Evolutionary conservation across 2,329 filamentous ascomycete genomes (phyloP), one percentile per base, ranked within the genome.

Genomic region (Gliomastix tumulicola): DNA sequence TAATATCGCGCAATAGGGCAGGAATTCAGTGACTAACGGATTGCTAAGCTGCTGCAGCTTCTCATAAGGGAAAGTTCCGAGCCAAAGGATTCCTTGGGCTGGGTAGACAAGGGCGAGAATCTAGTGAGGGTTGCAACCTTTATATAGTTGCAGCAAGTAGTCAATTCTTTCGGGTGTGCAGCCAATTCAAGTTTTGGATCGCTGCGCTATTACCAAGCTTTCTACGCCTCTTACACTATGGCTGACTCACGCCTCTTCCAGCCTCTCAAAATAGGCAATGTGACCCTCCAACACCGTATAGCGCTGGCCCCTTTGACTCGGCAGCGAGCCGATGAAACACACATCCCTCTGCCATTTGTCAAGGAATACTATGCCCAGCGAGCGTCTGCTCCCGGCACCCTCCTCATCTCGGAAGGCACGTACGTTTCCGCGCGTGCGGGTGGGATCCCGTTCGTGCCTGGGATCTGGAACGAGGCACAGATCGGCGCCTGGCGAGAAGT

Each of bases 401-500:
- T 69, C 1, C 44, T 69, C 15, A 59, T 70, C 34, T 56, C 58
- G 2, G 65, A 69, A 37, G 65, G 65, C 65, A 38, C 73, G 71
- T 45, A 69, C 66, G 11, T 39, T 62, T 33, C 47, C 59, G 10
- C 32, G 3, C 19, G 15, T 9, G 19, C 32, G 13, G 6, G 32
- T 12, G 32, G 32, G 19, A 51, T 65, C 17, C 17, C 27, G 17
- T 36, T 36, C 30, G 66, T 69, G 0, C 77, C 79, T 0, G 78
- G 76, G 2, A 74, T 84, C 44, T 83, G 66, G 57, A 71, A 49
- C 28, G 54, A 68, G 0, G 66, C 62, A 7, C 79, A 83, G 41
- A 63, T 82, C 31, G 57, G 59, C 1, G 72, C 63, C 0, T 86
- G 81, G 81, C 75, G 68, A 40, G 55, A 65, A 13, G 62, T 85